phyloP scores from a whole-genome alignment of 345 rosid species.

The Psidium guajava region DNA sequence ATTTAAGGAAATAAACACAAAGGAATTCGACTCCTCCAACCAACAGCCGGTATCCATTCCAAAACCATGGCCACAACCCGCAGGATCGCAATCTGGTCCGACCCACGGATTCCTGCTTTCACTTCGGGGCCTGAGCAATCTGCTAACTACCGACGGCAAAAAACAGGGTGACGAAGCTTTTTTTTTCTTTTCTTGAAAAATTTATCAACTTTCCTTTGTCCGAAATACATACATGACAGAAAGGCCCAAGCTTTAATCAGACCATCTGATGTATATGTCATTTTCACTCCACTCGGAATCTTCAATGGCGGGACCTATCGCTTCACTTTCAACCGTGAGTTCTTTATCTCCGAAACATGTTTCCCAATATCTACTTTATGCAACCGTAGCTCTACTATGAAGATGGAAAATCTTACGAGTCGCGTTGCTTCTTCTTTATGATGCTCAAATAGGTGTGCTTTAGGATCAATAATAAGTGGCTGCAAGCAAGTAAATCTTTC shows the following conservation, averaged over 20 bases:
- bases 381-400: background rate
- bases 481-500: background rate
- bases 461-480: background rate
- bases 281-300: conserved; percentile 6
- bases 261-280: conserved; percentile 12
- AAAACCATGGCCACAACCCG: background rate
- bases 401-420: background rate
- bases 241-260: background rate
- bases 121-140: background rate
- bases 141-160: background rate
- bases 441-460: background rate
- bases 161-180: background rate
- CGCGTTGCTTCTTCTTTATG: background rate
- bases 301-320: conserved; percentile 1
- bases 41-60: background rate
- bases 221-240: background rate
- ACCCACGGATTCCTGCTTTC: background rate
- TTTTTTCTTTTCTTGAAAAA: background rate
- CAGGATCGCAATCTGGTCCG: background rate
- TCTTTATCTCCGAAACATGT: background rate
- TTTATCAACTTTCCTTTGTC: background rate
- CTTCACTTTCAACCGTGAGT: background rate
- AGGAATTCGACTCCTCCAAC: background rate
- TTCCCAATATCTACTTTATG: background rate
- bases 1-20: background rate